Evolutionary conservation across 108 stramenopile genomes (phyloP).

Genomic region (Fistulifera pelliculosa): DNA sequence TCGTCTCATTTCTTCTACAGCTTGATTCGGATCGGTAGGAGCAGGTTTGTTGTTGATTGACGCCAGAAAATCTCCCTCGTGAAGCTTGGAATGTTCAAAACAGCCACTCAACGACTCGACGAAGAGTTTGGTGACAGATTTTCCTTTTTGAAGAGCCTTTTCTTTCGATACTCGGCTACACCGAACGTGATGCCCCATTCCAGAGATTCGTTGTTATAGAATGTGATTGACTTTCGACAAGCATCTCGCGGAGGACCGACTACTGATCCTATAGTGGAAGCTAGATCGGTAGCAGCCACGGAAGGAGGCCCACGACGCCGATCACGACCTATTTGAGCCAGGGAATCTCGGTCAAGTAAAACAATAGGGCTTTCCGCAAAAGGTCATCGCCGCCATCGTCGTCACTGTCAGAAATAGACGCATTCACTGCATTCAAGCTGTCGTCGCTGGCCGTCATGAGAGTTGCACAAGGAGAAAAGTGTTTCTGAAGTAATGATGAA

Average conservation of each 20-base stretch:
- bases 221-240: slow-evolving; percentile 24
- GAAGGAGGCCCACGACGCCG: slow-evolving; percentile 6
- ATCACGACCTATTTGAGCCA: too few species aligned
- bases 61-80: slow-evolving; percentile 20
- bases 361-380: too few species aligned
- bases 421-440: too few species aligned
- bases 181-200: background rate
- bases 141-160: slow-evolving; percentile 4
- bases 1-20: slow-evolving; percentile 17
- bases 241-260: slow-evolving; percentile 20
- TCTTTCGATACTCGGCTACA: background rate
- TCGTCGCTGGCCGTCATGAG: too few species aligned
- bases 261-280: slow-evolving; percentile 26
- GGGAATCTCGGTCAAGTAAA: too few species aligned
- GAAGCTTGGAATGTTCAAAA: slow-evolving; percentile 16
- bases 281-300: slow-evolving; percentile 22
- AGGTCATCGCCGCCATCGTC: too few species aligned
- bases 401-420: too few species aligned
- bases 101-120: slow-evolving; percentile 3
- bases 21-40: slow-evolving; percentile 7
- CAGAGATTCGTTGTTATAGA: slow-evolving; percentile 4
- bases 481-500: too few species aligned
- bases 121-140: background rate
- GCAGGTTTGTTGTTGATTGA: slow-evolving; percentile 20
- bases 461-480: too few species aligned